These are phyloP conservation scores for Phialocephala sp. DNA, from an alignment of 2,329 filamentous ascomycete species.

Conservation along the genomic window DNA sequence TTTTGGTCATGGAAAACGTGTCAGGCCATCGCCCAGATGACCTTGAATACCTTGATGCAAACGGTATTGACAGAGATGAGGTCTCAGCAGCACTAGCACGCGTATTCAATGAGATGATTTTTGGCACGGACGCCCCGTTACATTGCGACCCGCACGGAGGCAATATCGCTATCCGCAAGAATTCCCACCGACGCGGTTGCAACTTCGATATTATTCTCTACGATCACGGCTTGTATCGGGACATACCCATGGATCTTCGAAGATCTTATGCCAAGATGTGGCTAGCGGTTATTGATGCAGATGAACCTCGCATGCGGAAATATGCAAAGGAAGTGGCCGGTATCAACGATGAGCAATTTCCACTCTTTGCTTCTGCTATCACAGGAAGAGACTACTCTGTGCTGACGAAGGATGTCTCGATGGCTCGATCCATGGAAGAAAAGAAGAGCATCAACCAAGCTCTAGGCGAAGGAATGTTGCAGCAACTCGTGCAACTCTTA, in stretches of 20 bases:
- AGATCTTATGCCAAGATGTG: constrained; percentile 95
- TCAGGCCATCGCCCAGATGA: constrained; percentile 88
- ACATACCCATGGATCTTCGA: constrained; percentile 79
- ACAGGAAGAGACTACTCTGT: constrained; percentile 90
- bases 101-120: constrained; percentile 99
- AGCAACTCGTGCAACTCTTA: constrained; percentile 85
- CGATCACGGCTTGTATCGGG: constrained; percentile 94
- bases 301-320: constrained; percentile 83
- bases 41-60: constrained; percentile 80
- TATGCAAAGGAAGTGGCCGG: constrained; percentile 90
- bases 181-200: constrained; percentile 61
- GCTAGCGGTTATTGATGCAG: constrained; percentile 91
- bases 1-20: constrained; percentile 94
- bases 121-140: constrained; percentile 83
- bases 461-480: constrained; percentile 85
- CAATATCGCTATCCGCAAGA: constrained; percentile 90
- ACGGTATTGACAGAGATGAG: constrained; percentile 91
- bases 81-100: constrained; percentile 88
- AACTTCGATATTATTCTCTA: constrained; percentile 98
- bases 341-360: constrained; percentile 87
- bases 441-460: constrained; percentile 86
- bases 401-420: constrained; percentile 63
- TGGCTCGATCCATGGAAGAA: constrained; percentile 70
- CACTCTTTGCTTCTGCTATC: constrained; percentile 93
- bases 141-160: constrained; percentile 98